Evolutionary conservation across 1,284 basidiomycete genomes (phyloP).

Genomic region (Pterulicium gracile): DNA sequence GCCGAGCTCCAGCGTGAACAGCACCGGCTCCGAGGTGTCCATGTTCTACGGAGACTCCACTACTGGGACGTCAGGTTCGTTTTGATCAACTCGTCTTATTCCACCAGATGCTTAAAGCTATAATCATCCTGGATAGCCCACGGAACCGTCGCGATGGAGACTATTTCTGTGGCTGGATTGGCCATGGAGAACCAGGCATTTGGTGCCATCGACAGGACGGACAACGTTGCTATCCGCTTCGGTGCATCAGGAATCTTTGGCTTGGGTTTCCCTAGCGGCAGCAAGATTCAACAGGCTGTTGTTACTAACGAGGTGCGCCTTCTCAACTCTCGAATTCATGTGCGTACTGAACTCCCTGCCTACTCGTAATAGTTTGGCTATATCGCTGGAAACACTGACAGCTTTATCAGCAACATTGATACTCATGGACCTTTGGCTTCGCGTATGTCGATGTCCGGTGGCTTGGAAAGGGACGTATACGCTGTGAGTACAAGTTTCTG

Average conservation of each 20-base stretch:
- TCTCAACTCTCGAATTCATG: conserved; percentile 4
- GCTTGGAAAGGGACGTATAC: background rate
- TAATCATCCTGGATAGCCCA: conserved; percentile 33
- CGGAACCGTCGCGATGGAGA: conserved; percentile 37
- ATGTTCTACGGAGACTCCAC: conserved; percentile 45
- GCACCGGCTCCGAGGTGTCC: conserved; percentile 24
- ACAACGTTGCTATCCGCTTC: conserved; percentile 32
- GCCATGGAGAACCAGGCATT: conserved; percentile 32
- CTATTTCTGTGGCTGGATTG: conserved; percentile 32
- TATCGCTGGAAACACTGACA: conserved; percentile 3
- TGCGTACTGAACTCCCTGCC: background rate
- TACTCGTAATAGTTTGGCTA: background rate
- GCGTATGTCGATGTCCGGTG: background rate
- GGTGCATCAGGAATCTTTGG: conserved; percentile 42
- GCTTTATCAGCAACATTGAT: conserved; percentile 14
- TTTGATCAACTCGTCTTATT: background rate
- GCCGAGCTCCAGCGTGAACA: conserved; percentile 25
- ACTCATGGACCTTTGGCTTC: background rate
- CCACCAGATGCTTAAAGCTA: background rate
- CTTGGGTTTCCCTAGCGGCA: conserved; percentile 46
- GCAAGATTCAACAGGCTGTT: conserved; percentile 10
- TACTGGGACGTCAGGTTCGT: conserved; percentile 34
- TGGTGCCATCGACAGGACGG: conserved; percentile 42
- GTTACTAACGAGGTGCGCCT: conserved; percentile 15
- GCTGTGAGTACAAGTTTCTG: background rate